These are phyloP conservation scores for Panaeolus papilionaceus DNA, from an alignment of 768 basidiomycete species.

Conservation along the genomic window DNA sequence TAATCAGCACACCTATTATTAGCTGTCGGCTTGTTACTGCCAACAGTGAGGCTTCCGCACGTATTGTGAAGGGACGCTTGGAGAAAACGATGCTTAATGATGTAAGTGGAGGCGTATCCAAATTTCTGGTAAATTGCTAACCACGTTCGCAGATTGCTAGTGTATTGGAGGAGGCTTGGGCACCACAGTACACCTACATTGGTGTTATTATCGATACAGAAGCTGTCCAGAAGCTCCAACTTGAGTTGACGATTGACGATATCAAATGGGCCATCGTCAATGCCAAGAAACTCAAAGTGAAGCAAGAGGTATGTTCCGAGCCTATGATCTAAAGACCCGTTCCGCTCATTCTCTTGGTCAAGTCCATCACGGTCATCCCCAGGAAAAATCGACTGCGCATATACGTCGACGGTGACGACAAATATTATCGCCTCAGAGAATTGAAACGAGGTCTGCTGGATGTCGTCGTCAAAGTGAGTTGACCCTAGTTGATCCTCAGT, in stretches of 20 bases:
- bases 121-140: slow-evolving; percentile 2
- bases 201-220: slow-evolving; percentile 91
- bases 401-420: slow-evolving; percentile 79
- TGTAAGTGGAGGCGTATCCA: slow-evolving; percentile 49
- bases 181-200: slow-evolving; percentile 89
- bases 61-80: slow-evolving; percentile 95
- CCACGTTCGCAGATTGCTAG: slow-evolving; percentile 72
- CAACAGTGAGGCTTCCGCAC: slow-evolving; percentile 91
- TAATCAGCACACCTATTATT: slow-evolving; percentile 97
- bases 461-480: slow-evolving; percentile 86
- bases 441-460: slow-evolving; percentile 84
- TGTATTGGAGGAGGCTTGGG: slow-evolving; percentile 96
- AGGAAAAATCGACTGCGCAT: slow-evolving; percentile 78
- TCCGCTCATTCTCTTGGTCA: slow-evolving; percentile 17
- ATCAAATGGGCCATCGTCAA: slow-evolving; percentile 91
- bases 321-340: neutral
- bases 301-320: slow-evolving; percentile 66
- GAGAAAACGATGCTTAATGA: slow-evolving; percentile 96
- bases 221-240: slow-evolving; percentile 88
- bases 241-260: slow-evolving; percentile 92
- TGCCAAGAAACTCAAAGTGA: slow-evolving; percentile 91
- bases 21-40: slow-evolving; percentile 90
- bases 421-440: slow-evolving; percentile 84
- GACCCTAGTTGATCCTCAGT: neutral
- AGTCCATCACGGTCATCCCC: slow-evolving; percentile 82